Evolutionary conservation across 1,139 yeast genomes (phyloP).

Genomic region (Candida tropicalis): DNA sequence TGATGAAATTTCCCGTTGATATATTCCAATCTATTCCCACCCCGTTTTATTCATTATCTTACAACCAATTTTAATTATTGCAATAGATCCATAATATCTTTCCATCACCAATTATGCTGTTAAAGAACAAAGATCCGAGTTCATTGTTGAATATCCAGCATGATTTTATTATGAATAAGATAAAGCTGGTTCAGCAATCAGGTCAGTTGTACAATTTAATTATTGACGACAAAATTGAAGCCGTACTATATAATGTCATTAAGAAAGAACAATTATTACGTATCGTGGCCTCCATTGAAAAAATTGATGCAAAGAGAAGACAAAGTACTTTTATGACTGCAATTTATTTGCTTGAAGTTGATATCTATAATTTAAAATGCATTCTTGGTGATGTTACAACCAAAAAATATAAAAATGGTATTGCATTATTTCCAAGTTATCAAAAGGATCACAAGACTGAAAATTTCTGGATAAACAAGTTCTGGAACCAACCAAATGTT

Average conservation of each 20-base stretch:
- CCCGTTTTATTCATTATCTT: no score
- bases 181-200: slow-evolving; percentile 35
- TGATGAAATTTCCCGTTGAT: no score
- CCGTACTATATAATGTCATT: slow-evolving; percentile 36
- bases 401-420: slow-evolving; percentile 40
- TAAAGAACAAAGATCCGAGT: slow-evolving; percentile 31
- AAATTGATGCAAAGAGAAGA: slow-evolving; percentile 37
- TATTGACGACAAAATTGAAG: slow-evolving; percentile 40
- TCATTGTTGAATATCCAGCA: slow-evolving; percentile 40
- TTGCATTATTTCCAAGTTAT: slow-evolving; percentile 39
- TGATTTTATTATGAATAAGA: slow-evolving; percentile 36
- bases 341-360: slow-evolving; percentile 42
- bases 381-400: slow-evolving; percentile 45
- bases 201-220: slow-evolving; percentile 42
- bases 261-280: slow-evolving; percentile 42
- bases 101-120: slow-evolving; percentile 6
- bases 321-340: slow-evolving; percentile 44
- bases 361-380: slow-evolving; percentile 43
- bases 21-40: no score
- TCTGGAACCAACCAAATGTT: slow-evolving; percentile 35
- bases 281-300: slow-evolving; percentile 45
- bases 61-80: no score
- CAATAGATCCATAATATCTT: not conserved
- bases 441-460: slow-evolving; percentile 25
- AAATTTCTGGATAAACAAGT: slow-evolving; percentile 30